Evolutionary conservation across 2,329 filamentous ascomycete genomes (phyloP), one percentile per base, ranked within the genome.

Genomic region (Chaetomiaceae sp.): DNA sequence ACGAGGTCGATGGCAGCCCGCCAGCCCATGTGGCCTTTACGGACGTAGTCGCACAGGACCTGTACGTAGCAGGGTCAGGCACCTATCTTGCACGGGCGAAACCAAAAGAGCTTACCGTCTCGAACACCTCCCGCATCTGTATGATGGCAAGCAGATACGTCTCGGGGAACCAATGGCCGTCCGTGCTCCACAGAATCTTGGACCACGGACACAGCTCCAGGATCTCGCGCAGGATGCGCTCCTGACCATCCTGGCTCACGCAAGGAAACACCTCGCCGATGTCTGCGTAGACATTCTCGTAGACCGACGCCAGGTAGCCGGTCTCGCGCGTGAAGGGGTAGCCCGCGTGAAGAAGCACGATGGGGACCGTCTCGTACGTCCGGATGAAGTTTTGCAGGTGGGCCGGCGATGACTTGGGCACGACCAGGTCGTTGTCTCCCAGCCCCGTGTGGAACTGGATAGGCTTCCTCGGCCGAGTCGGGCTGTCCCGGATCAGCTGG

Each of bases 361-460:
- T 83, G 0, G 85, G 83, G 0, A 91, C 78, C 0, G 71, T 70
- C 0, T 84, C 76, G 55, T 85, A 89, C 17, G 74, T 68, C 32
- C 81, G 75, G 54, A 93, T 87, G 48, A 94, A 78, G 0, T 73
- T 68, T 58, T 94, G 86, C 19, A 95, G 68, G 56, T 86, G 81
- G 0, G 86, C 78, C 1, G 88, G 87, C 34, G 88, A 91, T 0
- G 86, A 77, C 41, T 75, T 76, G 3, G 78, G 68, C 20, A 94
- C 68, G 4, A 72, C 76, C 41, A 93, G 84, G 57, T 93, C 87
- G 54, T 83, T 86, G 59, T 93, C 88, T 1, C 88, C 87, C 0
- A 93, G 72, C 0, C 87, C 87, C 0, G 86, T 93, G 58, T 94
- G 88, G 53, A 95, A 85, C 58, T 94, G 88, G 11, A 94, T 69